Conservation (phyloP, 176 grass and related monocot species). For the Cenchrus purpureus region DNA sequence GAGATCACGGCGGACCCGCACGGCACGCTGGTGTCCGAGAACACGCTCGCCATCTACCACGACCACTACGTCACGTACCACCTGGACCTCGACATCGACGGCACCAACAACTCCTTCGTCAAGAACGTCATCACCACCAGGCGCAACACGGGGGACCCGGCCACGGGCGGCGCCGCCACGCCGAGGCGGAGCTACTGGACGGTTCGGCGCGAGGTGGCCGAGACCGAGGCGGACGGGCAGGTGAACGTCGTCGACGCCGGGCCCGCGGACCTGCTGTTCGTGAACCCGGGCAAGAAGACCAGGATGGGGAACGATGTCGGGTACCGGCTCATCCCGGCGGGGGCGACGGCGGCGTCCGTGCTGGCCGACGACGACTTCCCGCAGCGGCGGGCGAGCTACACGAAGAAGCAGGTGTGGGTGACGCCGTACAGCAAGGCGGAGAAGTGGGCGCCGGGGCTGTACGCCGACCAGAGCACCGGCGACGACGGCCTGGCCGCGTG, state of each 20-base stretch:
- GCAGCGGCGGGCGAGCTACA: conserved; percentile 69
- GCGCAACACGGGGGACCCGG: conserved; percentile 31
- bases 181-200: conserved; percentile 82
- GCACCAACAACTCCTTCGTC: conserved; percentile 76
- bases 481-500: conserved; percentile 61
- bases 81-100: conserved; percentile 83
- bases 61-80: conserved; percentile 86
- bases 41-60: conserved; percentile 85
- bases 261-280: conserved; percentile 57
- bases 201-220: conserved; percentile 59
- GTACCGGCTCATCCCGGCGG: conserved; percentile 52
- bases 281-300: conserved; percentile 71
- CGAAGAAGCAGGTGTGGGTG: conserved; percentile 76
- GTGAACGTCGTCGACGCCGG: conserved; percentile 40
- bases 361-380: conserved; percentile 73
- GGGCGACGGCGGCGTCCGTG: conserved; percentile 61
- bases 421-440: conserved; percentile 69
- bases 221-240: conserved; percentile 60
- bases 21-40: conserved; percentile 68
- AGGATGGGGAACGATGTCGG: conserved; percentile 66
- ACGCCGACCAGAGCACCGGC: conserved; percentile 75
- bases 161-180: conserved; percentile 33
- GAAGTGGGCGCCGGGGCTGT: conserved; percentile 84
- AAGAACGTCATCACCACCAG: conserved; percentile 41
- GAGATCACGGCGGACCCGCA: conserved; percentile 58